Evolutionary conservation across 805 yeast species (phyloP), one percentile per base, ranked within the genome.

Genomic region (Maudiozyma saulgeensis): DNA sequence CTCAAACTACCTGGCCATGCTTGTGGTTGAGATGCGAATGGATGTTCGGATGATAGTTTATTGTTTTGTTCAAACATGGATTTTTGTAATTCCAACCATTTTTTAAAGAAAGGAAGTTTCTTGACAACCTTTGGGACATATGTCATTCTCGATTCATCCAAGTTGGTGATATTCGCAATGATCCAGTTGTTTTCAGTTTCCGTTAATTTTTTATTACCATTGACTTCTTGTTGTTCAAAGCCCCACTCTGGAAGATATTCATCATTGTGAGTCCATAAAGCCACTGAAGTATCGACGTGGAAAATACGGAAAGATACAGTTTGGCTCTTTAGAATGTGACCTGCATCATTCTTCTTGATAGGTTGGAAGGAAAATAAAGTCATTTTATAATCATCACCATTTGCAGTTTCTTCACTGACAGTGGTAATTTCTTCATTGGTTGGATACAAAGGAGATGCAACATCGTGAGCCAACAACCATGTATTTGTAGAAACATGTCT

Each of bases 401-500:
- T 68, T 6, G 86, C 86, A 12, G 67, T 73, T 47, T 86, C 95
- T 31, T 71, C 73, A 43, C 74, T 64, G 15, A 81, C 81, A 42
- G 95, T 81, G 2, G 93, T 84, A 59, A 93, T 85, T 70, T 93
- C 99, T 69, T 89, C 96, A 61, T 90, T 86, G n/a, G 96, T 86
- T 49, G 97, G 84, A 61, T 70, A 84, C 53, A 83, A 73, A 28
- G 99, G 98, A 2, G 98, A 93, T 1, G 96, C 96, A 49, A 93
- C 97, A 65, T 91, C 97, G 63, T 93, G 99, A 19, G 98, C 79
- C 60, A 88, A 76, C 56, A 93, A 71, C 58, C 71, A 84, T 11
- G 95, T 85, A 47, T 87, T 78, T 1, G 98, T 89, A 31, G 74
- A 80, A 46, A 84, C 77, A 62, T 93, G 99, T 66, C 77, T 80